Base-by-base conservation (phyloP, 2,329 filamentous ascomycete species). In the Aspergillus sp. region DNA sequence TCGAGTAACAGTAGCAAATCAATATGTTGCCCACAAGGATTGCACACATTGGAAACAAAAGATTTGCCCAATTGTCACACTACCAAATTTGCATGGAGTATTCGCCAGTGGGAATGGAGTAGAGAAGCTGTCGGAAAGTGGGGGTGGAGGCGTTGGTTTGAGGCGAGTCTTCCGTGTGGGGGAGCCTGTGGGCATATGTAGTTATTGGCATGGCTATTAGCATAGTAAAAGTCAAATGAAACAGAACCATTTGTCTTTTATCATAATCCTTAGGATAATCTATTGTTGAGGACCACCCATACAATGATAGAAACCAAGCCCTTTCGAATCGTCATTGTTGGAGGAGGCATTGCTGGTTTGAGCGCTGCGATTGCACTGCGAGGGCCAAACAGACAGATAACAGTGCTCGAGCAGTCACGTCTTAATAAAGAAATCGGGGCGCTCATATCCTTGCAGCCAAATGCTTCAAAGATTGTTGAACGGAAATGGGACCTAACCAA, bases 241-340 rank as follows among this genome's bases (percentile, higher is more conserved):
- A 32, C 31, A 32, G 4, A 32, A 32, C 31, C 31, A 32, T 11
- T 32, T 32, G 7, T 32, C n/a, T 32, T n/a, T 9, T 32, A 32
- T 9, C 31, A 9, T 8, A 32, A n/a, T 32, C 2, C 31, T 32
- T 9, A 8, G 8, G 31, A 9, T 32, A n/a, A 2, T 4, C 8
- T 32, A 9, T 32, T 8, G 31, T 32, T 4, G 8, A n/a, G 31
- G n/a, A 32, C 31, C 32, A 29, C 11, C 12, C 7, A 13, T n/a
- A 29, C 11, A 11, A 6, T 11, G 31, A 43, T 12, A 33, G 9
- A 19, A 40, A 44, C 40, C 9, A 44, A 46, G 13, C 37, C 44
- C 4, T 55, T 76, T 54, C 67, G 65, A 33, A 71, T 79, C 28
- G 61, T 78, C 29, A 72, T 79, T 39, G 73, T 79, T 5, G 77